Percentiles rank a stretch among this genome's conserved stretches.
Evolutionary conservation across 306 rosid species (phyloP).

Genomic region (Bauhinia variegata): DNA sequence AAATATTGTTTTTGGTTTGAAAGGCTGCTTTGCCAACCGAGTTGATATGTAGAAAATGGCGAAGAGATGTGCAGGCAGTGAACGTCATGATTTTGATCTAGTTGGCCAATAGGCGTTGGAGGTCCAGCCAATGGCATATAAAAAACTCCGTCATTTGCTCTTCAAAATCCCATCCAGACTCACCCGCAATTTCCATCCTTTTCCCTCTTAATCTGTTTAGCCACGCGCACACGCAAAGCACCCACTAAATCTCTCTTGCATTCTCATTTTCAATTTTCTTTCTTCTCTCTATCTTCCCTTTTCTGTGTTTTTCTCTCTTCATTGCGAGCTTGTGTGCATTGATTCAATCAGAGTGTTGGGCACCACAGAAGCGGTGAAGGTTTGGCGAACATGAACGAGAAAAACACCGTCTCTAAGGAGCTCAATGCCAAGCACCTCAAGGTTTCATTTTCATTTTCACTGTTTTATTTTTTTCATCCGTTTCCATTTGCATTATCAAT

Average conservation of each 20-base stretch:
- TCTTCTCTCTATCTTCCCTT: neutral
- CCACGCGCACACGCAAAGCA: conserved; percentile 2
- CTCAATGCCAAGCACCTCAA: conserved; percentile 78
- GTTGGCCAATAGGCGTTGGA: conserved; percentile 1
- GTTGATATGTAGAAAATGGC: neutral
- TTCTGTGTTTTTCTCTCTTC: conserved; percentile 30
- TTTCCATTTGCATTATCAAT: neutral
- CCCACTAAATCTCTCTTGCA: neutral
- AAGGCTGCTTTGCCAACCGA: conserved; percentile 30
- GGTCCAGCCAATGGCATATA: neutral
- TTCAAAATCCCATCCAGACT: conserved; percentile 6
- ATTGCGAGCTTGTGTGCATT: neutral
- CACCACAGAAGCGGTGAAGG: conserved; percentile 30
- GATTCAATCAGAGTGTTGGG: neutral
- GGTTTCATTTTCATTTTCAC: conserved; percentile 40
- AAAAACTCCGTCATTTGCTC: conserved; percentile 29
- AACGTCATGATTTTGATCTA: neutral
- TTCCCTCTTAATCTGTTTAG: conserved; percentile 44
- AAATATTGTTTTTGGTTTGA: conserved; percentile 19
- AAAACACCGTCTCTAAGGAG: conserved; percentile 82
- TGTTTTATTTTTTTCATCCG: neutral
- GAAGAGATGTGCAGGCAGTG: neutral
- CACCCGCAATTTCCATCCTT: conserved; percentile 40
- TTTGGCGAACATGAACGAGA: conserved; percentile 64
- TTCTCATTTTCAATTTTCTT: neutral